Conservation (phyloP, 2,329 filamentous ascomycete species). For the Sclerotinia sclerotiorum region DNA sequence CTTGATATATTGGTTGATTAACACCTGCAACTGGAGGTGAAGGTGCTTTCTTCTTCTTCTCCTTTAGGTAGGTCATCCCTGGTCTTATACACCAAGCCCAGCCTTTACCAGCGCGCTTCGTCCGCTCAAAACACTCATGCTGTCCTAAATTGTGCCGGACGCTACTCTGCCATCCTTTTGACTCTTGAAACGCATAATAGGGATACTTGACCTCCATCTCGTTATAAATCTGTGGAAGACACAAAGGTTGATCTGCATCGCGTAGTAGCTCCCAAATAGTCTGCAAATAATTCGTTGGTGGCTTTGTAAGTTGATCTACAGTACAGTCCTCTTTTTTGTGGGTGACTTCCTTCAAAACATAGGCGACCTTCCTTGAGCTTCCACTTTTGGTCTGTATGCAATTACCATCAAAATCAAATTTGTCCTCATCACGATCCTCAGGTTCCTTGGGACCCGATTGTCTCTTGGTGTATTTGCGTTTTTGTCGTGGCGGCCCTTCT, state of each 20-base stretch:
- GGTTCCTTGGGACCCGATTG: slow-evolving; percentile 53
- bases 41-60: slow-evolving; percentile 49
- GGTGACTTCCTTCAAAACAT: slow-evolving; percentile 53
- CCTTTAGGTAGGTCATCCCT: slow-evolving; percentile 55
- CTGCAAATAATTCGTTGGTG: slow-evolving; percentile 56
- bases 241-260: slow-evolving; percentile 51
- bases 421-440: slow-evolving; percentile 47
- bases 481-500: slow-evolving; percentile 55
- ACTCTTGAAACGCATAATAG: slow-evolving; percentile 55
- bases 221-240: slow-evolving; percentile 60
- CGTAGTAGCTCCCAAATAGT: slow-evolving; percentile 58
- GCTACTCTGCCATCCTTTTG: slow-evolving; percentile 60
- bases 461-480: slow-evolving; percentile 65
- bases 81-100: slow-evolving; percentile 56
- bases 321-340: slow-evolving; percentile 59
- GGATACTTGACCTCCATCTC: slow-evolving; percentile 58
- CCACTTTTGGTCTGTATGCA: slow-evolving; percentile 14
- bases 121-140: slow-evolving; percentile 55
- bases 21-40: slow-evolving; percentile 43
- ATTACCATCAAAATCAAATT: slow-evolving; percentile 16
- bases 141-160: slow-evolving; percentile 62
- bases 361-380: slow-evolving; percentile 40
- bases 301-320: slow-evolving; percentile 71
- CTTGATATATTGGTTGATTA: slow-evolving; percentile 37
- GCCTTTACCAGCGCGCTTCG: slow-evolving; percentile 54